Percentiles rank a stretch among this genome's conserved stretches.
Evolutionary conservation across 2,329 filamentous ascomycete genomes (phyloP).

Genomic region (Colletotrichum horii): DNA sequence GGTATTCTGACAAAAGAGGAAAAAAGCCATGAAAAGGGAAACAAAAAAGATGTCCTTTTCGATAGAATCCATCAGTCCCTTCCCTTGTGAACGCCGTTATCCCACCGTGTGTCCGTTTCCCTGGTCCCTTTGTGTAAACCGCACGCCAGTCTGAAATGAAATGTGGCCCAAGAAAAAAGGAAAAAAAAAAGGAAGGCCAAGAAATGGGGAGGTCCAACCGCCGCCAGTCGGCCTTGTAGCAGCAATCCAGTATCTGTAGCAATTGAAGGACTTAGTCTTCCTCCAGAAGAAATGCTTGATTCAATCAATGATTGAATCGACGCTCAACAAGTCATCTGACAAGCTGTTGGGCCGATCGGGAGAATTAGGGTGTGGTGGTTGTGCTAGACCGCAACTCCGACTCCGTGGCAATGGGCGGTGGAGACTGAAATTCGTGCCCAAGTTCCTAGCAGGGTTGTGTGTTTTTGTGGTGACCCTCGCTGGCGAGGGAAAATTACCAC

Average conservation of each 20-base stretch:
- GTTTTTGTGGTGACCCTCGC: neutral
- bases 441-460: neutral
- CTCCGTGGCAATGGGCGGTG: neutral
- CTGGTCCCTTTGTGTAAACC: neutral
- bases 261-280: neutral
- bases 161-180: neutral
- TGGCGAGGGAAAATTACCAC: neutral
- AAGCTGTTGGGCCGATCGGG: neutral
- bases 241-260: neutral
- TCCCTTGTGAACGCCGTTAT: neutral
- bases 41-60: neutral
- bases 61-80: neutral
- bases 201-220: neutral
- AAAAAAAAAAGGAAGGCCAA: neutral
- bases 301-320: neutral
- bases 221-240: neutral
- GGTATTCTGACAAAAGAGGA: conserved; percentile 5
- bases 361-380: neutral
- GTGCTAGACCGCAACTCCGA: neutral
- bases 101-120: neutral
- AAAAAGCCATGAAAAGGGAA: neutral
- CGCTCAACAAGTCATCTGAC: neutral
- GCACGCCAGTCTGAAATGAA: neutral
- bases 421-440: neutral
- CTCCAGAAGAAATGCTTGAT: neutral